A percentile compares a stretch with the other conserved stretches of the same genome.
These are phyloP conservation scores for Pleurotus pulmonarius DNA, from an alignment of 768 basidiomycete genomes.

Conservation along the genomic window DNA sequence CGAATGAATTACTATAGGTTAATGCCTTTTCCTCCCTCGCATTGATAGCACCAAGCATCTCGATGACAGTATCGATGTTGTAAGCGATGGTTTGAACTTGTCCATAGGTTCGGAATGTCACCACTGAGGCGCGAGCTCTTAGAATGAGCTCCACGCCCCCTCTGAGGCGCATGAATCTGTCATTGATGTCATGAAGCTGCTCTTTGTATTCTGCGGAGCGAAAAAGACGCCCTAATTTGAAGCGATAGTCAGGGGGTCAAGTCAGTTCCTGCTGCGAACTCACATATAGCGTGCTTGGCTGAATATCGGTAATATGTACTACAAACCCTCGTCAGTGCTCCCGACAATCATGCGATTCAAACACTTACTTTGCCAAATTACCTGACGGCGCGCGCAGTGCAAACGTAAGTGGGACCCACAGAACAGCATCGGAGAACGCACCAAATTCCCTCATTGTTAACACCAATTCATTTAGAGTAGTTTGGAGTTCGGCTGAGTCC, in stretches of 20 bases:
- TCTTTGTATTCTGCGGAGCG: conserved; percentile 1
- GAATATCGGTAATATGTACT: conserved; percentile 2
- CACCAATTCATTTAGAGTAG: not conserved
- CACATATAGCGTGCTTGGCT: conserved; percentile 2
- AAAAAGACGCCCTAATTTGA: conserved; percentile 1
- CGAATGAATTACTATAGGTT: not conserved
- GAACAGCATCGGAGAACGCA: not conserved
- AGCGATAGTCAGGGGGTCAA: too few relatives aligned
- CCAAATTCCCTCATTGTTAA: conserved; percentile 6
- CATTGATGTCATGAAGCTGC: not conserved
- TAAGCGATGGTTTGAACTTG: not conserved
- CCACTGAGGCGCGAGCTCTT: not conserved
- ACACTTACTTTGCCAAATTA: conserved; percentile 4
- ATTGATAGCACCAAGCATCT: not conserved
- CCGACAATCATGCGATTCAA: too few relatives aligned
- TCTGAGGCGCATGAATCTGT: not conserved
- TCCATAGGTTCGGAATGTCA: not conserved
- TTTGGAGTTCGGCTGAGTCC: conserved; percentile 7
- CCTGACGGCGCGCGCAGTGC: too few relatives aligned
- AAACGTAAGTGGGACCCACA: too few relatives aligned
- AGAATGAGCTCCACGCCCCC: not conserved
- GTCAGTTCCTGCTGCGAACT: too few relatives aligned
- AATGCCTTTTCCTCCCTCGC: conserved; percentile 4
- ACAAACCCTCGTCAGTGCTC: too few relatives aligned
- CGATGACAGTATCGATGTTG: not conserved